These are phyloP conservation scores for Xylaria curta DNA, from an alignment of 495 filamentous ascomycete genomes.

Conservation along the genomic window DNA sequence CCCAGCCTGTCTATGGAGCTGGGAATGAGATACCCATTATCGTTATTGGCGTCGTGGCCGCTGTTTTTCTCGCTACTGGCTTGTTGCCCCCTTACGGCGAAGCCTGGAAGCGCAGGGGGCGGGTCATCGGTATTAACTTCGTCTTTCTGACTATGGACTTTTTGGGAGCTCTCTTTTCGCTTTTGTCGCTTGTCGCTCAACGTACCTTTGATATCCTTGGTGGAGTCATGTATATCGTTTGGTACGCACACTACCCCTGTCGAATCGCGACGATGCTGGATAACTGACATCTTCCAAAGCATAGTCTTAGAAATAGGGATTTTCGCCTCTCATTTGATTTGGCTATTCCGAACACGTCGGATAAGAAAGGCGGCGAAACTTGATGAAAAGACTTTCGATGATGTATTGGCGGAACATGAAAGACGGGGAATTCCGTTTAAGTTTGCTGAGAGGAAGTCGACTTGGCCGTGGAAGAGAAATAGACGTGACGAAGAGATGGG, in stretches of 20 bases:
- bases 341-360: conserved; percentile 68
- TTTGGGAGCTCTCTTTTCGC: conserved; percentile 74
- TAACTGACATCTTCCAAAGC: conserved; percentile 44
- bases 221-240: conserved; percentile 71
- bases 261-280: too few species aligned
- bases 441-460: conserved; percentile 48
- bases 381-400: conserved; percentile 66
- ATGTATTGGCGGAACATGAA: conserved; percentile 57
- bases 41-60: conserved; percentile 65
- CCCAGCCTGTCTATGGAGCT: conserved; percentile 55
- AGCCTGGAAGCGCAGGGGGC: conserved; percentile 71
- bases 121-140: conserved; percentile 73
- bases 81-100: conserved; percentile 76
- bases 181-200: conserved; percentile 74
- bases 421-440: conserved; percentile 43
- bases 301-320: conserved; percentile 72
- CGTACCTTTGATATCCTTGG: conserved; percentile 73
- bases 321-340: conserved; percentile 70
- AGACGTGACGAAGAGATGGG: conserved; percentile 13
- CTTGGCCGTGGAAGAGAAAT: conserved; percentile 11
- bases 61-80: conserved; percentile 64
- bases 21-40: conserved; percentile 60
- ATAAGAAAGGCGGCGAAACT: conserved; percentile 63
- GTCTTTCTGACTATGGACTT: conserved; percentile 74
- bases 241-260: conserved; percentile 51